These are phyloP conservation scores for Aureobasidium namibiae DNA, from an alignment of 2,329 filamentous ascomycete species.

Conservation along the genomic window DNA sequence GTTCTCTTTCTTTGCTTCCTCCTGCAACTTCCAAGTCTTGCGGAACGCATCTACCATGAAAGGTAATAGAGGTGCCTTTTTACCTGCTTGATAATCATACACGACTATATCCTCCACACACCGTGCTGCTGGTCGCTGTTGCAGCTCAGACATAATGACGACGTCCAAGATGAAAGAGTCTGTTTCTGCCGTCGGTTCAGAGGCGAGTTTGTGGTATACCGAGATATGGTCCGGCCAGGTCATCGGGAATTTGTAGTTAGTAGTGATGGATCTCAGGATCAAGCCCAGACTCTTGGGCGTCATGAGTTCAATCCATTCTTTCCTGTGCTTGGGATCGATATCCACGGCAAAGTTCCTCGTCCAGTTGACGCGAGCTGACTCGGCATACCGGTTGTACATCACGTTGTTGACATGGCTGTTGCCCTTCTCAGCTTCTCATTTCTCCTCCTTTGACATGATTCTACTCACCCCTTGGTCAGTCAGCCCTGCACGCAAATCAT, in stretches of 20 bases:
- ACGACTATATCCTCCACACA: conserved; percentile 71
- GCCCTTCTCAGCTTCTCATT: not conserved
- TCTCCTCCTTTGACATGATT: not conserved
- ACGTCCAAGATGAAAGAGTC: conserved; percentile 54
- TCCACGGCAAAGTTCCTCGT: conserved; percentile 58
- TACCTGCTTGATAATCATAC: conserved; percentile 60
- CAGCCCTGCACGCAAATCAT: not conserved
- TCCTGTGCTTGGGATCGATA: conserved; percentile 52
- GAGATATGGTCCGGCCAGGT: conserved; percentile 65
- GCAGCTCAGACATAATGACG: conserved; percentile 64
- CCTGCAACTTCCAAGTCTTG: conserved; percentile 53
- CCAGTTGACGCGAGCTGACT: conserved; percentile 75
- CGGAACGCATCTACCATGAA: conserved; percentile 57
- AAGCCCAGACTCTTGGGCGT: conserved; percentile 59
- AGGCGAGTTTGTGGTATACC: conserved; percentile 69
- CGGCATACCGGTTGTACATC: conserved; percentile 73
- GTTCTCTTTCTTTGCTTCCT: conserved; percentile 47
- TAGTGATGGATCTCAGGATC: conserved; percentile 70
- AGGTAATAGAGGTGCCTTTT: conserved; percentile 48
- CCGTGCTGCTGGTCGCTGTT: conserved; percentile 63
- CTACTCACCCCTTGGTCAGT: not conserved
- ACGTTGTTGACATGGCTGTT: conserved; percentile 80
- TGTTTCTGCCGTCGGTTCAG: conserved; percentile 39
- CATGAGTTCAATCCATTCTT: conserved; percentile 62
- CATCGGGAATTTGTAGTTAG: conserved; percentile 67